Conservation (phyloP, 768 basidiomycete species). For the Amanita brunnescens region DNA sequence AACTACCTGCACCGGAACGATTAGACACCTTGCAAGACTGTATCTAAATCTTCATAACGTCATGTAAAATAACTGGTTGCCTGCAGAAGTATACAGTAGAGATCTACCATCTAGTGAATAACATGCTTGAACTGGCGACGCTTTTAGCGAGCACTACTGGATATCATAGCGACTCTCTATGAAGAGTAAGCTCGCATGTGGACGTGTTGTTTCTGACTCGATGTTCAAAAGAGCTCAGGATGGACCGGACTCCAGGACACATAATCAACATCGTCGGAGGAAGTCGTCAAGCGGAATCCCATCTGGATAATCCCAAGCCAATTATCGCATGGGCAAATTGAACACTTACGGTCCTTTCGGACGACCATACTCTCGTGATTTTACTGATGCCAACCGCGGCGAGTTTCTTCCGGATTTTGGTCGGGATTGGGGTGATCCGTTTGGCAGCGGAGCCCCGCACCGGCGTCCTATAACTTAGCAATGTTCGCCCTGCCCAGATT, state of each 20-base stretch:
- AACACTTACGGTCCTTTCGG: slow-evolving; percentile 61
- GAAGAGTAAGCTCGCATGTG: too few relatives aligned
- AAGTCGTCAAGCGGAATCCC: slow-evolving; percentile 56
- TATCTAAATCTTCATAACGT: slow-evolving; percentile 32
- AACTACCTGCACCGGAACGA: slow-evolving; percentile 29
- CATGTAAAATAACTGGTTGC: slow-evolving; percentile 54
- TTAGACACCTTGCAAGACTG: background rate
- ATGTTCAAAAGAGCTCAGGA: slow-evolving; percentile 75
- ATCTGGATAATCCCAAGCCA: slow-evolving; percentile 35
- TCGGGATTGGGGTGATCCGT: too few relatives aligned
- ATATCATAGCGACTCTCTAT: slow-evolving; percentile 63
- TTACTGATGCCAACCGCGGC: too few relatives aligned
- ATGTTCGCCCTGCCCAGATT: background rate
- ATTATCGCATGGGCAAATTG: background rate
- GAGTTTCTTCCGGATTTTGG: background rate
- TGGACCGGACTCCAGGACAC: slow-evolving; percentile 82
- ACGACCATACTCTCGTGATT: too few relatives aligned
- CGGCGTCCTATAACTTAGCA: background rate
- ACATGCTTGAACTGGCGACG: slow-evolving; percentile 53
- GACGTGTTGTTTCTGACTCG: slow-evolving; percentile 66
- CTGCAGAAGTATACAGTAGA: slow-evolving; percentile 52
- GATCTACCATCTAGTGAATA: slow-evolving; percentile 74
- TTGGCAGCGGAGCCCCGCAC: background rate
- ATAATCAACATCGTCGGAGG: slow-evolving; percentile 71
- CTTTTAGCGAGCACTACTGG: slow-evolving; percentile 52